These are phyloP conservation scores for Penstemon barbatus DNA, from an alignment of 257 asterid genomes.

Conservation along the genomic window DNA sequence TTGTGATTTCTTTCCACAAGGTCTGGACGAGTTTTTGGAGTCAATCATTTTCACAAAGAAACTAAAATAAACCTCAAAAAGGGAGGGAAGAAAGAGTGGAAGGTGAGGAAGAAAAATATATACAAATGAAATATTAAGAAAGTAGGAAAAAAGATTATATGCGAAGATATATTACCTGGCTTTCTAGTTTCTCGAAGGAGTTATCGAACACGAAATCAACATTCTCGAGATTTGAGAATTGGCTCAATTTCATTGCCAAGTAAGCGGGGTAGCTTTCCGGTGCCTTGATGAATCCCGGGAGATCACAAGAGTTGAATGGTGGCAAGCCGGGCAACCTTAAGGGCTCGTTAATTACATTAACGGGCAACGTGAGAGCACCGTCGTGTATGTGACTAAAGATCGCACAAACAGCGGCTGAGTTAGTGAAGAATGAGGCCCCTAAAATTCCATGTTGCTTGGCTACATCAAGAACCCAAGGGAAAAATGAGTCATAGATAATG, in stretches of 20 bases:
- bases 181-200: conserved; percentile 50
- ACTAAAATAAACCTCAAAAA: no score
- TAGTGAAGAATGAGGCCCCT: conserved; percentile 74
- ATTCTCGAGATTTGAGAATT: conserved; percentile 50
- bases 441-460: conserved; percentile 44
- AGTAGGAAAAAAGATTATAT: not conserved
- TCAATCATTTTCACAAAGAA: no score
- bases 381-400: conserved; percentile 50
- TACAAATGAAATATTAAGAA: no score
- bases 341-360: conserved; percentile 30
- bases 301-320: conserved; percentile 41
- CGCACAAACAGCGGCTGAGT: conserved; percentile 55
- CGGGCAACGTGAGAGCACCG: conserved; percentile 49
- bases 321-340: conserved; percentile 61
- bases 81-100: no score
- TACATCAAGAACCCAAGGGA: conserved; percentile 80
- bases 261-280: conserved; percentile 72
- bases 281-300: conserved; percentile 56
- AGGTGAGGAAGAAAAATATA: no score
- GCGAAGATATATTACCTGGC: conserved; percentile 36
- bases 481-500: conserved; percentile 55
- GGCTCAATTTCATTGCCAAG: conserved; percentile 58
- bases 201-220: conserved; percentile 62
- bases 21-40: no score
- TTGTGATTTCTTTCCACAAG: no score